Evolutionary conservation across 1,284 basidiomycete species (phyloP).

Genomic region (Ustilago sp.): DNA sequence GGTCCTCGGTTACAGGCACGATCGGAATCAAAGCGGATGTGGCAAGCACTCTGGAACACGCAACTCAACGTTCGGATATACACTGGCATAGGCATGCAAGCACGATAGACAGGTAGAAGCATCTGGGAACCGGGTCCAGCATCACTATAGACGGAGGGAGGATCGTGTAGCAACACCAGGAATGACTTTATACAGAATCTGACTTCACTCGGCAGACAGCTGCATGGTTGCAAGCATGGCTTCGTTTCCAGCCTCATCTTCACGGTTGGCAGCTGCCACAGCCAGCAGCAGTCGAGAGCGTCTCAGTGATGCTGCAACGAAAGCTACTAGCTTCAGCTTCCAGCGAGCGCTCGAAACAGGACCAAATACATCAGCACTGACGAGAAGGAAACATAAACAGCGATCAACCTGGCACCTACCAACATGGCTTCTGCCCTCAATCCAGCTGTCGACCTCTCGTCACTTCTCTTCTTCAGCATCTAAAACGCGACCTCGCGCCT

Average conservation of each 20-base stretch:
- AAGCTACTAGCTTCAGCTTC: background rate
- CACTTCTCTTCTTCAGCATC: background rate
- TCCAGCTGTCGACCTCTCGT: background rate
- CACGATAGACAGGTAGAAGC: no score
- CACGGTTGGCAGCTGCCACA: constrained; percentile 2
- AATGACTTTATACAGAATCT: no score
- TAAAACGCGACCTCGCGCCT: background rate
- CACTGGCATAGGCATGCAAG: background rate
- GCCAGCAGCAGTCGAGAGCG: background rate
- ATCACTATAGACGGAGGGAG: no score
- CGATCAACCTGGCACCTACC: background rate
- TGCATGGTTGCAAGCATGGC: background rate
- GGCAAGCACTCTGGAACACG: background rate
- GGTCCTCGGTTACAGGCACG: background rate
- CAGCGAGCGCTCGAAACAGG: background rate
- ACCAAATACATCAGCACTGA: background rate
- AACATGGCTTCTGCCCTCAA: constrained; percentile 14
- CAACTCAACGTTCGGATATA: background rate
- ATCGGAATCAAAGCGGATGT: background rate
- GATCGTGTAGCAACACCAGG: no score
- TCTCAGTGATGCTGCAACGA: background rate
- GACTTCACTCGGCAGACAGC: no score
- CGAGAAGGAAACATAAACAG: background rate
- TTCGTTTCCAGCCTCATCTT: background rate
- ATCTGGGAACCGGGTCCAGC: no score